Evolutionary conservation across 805 yeast species (phyloP), one percentile per base, ranked within the genome.

Genomic region (Kodamaea restingae): DNA sequence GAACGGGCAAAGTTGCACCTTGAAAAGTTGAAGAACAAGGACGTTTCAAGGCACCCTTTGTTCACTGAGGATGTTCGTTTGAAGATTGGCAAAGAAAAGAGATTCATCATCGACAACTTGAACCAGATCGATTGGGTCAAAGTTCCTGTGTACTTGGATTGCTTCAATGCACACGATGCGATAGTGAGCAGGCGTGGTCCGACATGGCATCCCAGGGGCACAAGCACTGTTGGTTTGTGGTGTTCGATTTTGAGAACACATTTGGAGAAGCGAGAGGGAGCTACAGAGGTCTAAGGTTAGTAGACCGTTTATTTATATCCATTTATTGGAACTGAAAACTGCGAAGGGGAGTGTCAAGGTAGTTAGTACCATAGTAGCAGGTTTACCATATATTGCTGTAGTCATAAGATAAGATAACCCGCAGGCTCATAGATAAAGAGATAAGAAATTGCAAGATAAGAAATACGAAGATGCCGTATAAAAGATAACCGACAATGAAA

Each of bases 121-220:
- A 84, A 86, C 57, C 50, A 58, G 15, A 56, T 91, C 17, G 69
- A 73, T 2, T 90, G 96, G 96, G 65, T 76, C 35, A 87, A 90
- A 54, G 73, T 85, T 31, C 84, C 93, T 0, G 81, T 83, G 2
- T 78, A 76, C 48, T 69, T 90, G 34, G 81, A 79, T 45, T 73
- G 82, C 12, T 67, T 83, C 52, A 88, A 88, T 57, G 80, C 97
- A 0, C 98, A 90, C 54, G 95, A 84, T 43, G 85, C 84, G 3
- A 85, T 91, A 38, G 84, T 88, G 12, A 87, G 91, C 12, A 71
- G 98, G 46, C 70, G 80, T 41, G 88, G 88, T 0, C 62, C 78
- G 2, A 55, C 60, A 24, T 66, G 65, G 15, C 70, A 73, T 35
- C 70, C 78, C 0, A 65, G 70, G 15, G 84, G 84, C 0, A 61